A percentile compares a stretch with the other conserved stretches of the same genome.
Conservation (phyloP, 23 red algal genomes). For the Gracilariopsis chorda region DNA sequence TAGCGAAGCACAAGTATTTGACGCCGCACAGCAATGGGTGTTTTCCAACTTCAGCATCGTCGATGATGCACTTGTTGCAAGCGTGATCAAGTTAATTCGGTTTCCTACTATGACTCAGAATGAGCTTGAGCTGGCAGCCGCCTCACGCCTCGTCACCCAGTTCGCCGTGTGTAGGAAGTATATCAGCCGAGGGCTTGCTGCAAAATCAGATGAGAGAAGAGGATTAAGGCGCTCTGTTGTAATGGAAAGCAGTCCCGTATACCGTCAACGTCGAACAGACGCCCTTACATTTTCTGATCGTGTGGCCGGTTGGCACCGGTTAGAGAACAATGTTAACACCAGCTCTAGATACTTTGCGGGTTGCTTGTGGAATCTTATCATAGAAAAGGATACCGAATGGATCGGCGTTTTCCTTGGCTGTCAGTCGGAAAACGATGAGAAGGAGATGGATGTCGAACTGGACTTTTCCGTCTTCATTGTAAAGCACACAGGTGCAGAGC, state of each 20-base stretch:
- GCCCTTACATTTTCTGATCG: slow-evolving; percentile 48
- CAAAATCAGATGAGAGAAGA: slow-evolving; percentile 17
- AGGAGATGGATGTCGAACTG: slow-evolving; percentile 41
- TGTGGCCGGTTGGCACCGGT: neutral
- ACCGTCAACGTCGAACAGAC: slow-evolving; percentile 13
- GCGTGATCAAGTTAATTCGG: slow-evolving; percentile 39
- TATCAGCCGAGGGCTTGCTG: slow-evolving; percentile 23
- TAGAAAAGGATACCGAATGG: slow-evolving; percentile 4
- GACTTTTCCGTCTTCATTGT: slow-evolving; percentile 58
- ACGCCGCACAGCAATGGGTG: slow-evolving; percentile 39
- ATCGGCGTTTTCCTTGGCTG: slow-evolving; percentile 24
- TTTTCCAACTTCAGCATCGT: neutral
- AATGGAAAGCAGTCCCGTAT: slow-evolving; percentile 49
- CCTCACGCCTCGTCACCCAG: neutral
- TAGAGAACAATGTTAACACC: slow-evolving; percentile 5
- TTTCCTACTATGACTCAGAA: slow-evolving; percentile 56
- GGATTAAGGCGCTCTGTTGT: slow-evolving; percentile 8
- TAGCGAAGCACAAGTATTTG: slow-evolving; percentile 3
- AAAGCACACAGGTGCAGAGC: neutral
- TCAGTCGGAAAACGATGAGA: slow-evolving; percentile 18
- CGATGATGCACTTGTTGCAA: neutral
- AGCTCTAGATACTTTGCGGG: slow-evolving; percentile 47
- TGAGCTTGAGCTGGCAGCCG: neutral
- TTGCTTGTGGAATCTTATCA: slow-evolving; percentile 43
- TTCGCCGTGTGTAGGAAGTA: slow-evolving; percentile 50